Percentiles rank a stretch among this genome's conserved stretches.
Evolutionary conservation across 2,329 filamentous ascomycete genomes (phyloP).

Genomic region (Clarireedia homoeocarpa): DNA sequence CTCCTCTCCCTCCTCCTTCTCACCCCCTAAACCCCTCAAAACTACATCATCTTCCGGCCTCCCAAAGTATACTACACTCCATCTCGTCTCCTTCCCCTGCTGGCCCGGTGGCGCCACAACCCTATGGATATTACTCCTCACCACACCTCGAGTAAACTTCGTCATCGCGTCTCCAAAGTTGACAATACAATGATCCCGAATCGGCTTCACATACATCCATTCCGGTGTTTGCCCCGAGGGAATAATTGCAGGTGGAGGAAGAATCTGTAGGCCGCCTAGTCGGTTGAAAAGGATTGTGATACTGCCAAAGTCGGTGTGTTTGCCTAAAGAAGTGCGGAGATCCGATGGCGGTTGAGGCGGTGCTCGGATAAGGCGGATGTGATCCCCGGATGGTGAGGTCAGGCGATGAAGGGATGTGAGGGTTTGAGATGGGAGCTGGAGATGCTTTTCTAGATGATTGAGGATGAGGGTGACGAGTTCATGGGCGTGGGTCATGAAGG

Average conservation of each 20-base stretch:
- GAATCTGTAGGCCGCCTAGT: conserved; percentile 33
- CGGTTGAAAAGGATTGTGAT: conserved; percentile 35
- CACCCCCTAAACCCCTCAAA: no score
- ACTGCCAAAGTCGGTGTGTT: conserved; percentile 34
- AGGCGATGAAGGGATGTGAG: conserved; percentile 17
- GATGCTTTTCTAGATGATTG: conserved; percentile 19
- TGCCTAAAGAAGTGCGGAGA: conserved; percentile 16
- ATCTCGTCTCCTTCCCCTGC: conserved; percentile 29
- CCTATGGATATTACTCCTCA: conserved; percentile 30
- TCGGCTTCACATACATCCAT: conserved; percentile 22
- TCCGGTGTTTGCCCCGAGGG: conserved; percentile 15
- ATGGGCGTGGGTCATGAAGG: no score
- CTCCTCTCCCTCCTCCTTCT: no score
- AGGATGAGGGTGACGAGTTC: conserved; percentile 18
- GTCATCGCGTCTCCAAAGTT: conserved; percentile 34
- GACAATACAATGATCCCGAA: conserved; percentile 30
- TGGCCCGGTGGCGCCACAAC: conserved; percentile 28
- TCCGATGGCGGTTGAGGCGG: no score
- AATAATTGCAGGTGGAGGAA: conserved; percentile 21
- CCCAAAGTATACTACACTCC: conserved; percentile 44
- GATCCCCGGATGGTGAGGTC: conserved; percentile 17
- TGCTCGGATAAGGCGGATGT: conserved; percentile 14
- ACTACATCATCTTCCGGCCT: no score
- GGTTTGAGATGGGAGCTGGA: conserved; percentile 18
- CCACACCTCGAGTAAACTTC: conserved; percentile 29